A percentile compares a stretch with the other conserved stretches of the same genome.
phyloP scores from a whole-genome alignment of 2,329 filamentous ascomycete species.

The Fonsecaea nubica region DNA sequence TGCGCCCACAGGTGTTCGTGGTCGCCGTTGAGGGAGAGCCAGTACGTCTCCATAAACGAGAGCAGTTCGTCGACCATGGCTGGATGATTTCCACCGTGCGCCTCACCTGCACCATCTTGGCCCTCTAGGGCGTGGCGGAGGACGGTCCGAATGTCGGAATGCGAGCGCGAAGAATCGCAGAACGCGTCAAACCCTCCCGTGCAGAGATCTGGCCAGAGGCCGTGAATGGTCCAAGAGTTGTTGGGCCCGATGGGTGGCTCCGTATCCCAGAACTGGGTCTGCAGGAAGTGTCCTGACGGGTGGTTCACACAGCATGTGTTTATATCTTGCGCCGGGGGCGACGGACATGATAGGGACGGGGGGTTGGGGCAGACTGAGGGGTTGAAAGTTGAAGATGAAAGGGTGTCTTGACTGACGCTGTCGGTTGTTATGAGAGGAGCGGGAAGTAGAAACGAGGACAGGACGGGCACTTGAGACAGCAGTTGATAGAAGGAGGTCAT shows the following conservation, averaged over 20 bases:
- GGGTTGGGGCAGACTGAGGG: constrained; percentile 29
- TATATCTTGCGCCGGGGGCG: constrained; percentile 27
- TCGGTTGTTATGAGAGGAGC: not conserved
- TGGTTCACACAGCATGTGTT: constrained; percentile 78
- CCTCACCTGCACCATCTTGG: not conserved
- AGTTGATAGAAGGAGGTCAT: constrained; percentile 20
- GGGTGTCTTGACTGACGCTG: constrained; percentile 1
- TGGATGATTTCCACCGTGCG: not conserved
- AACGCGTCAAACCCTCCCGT: constrained; percentile 72
- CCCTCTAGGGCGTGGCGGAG: constrained; percentile 18
- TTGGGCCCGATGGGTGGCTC: constrained; percentile 67
- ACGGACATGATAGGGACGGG: constrained; percentile 32
- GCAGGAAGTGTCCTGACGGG: constrained; percentile 72
- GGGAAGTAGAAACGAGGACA: constrained; percentile 23
- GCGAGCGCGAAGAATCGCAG: constrained; percentile 68
- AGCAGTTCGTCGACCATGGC: constrained; percentile 57
- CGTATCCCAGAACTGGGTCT: constrained; percentile 81
- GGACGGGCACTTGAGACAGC: constrained; percentile 26
- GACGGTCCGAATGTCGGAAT: constrained; percentile 67
- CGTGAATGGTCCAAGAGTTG: constrained; percentile 77
- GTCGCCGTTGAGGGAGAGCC: constrained; percentile 71
- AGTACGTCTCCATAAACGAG: constrained; percentile 72
- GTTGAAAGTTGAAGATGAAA: not conserved
- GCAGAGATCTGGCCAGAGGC: constrained; percentile 72
- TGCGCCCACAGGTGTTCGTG: constrained; percentile 74